These are phyloP conservation scores for Mitragyna speciosa DNA, from an alignment of 257 asterid genomes.

Conservation along the genomic window DNA sequence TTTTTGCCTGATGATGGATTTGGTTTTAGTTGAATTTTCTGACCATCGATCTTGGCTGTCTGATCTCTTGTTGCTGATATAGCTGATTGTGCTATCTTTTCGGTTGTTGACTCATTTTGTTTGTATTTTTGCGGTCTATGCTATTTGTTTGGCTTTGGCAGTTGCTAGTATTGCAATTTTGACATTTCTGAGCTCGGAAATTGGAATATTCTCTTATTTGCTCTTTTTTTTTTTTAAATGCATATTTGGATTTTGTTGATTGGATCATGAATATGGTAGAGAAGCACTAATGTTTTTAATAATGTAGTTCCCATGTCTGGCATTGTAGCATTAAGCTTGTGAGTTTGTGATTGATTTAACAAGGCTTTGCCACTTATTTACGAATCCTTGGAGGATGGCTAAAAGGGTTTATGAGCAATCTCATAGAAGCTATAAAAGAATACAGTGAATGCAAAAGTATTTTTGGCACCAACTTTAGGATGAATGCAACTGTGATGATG, in stretches of 20 bases:
- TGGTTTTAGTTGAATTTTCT: conserved; percentile 6
- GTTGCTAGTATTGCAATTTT: not conserved
- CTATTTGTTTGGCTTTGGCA: not conserved
- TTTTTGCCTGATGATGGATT: conserved; percentile 22
- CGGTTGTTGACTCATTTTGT: not conserved
- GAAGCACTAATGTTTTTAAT: too few relatives aligned
- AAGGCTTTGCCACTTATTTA: not conserved
- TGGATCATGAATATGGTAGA: not conserved
- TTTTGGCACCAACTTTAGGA: not conserved
- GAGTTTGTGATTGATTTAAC: not conserved
- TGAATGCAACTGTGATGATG: not conserved
- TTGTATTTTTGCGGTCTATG: not conserved
- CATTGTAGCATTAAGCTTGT: not conserved
- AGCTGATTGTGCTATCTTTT: not conserved
- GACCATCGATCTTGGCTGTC: conserved; percentile 18
- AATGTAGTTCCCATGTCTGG: not conserved
- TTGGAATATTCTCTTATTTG: not conserved
- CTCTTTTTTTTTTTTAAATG: too few relatives aligned
- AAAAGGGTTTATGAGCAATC: not conserved
- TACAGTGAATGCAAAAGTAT: not conserved
- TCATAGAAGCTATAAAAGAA: not conserved
- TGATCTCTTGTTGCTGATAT: not conserved
- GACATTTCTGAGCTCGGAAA: not conserved
- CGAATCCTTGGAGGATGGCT: not conserved
- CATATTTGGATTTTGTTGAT: not conserved